Conservation (phyloP, 495 filamentous ascomycete genomes). For the Clavariopsis aquatica region DNA sequence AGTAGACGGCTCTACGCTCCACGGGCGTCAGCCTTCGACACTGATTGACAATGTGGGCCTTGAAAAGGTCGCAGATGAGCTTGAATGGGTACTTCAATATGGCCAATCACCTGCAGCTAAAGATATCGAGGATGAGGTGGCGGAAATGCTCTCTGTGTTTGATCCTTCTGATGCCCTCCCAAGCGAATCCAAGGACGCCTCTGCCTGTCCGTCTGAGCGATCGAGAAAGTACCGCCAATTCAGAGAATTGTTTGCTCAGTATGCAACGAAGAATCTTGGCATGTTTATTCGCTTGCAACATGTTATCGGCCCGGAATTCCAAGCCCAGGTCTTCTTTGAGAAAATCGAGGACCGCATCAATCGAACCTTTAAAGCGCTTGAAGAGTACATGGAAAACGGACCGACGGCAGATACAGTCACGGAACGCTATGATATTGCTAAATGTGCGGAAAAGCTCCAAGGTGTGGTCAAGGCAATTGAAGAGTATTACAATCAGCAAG, state of each 20-base stretch:
- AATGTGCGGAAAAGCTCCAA: constrained; percentile 27
- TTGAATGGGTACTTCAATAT: constrained; percentile 27
- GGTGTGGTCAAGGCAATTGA: constrained; percentile 17
- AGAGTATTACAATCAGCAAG: constrained; percentile 20
- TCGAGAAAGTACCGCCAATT: constrained; percentile 32
- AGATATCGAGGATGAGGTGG: constrained; percentile 29
- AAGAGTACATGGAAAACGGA: constrained; percentile 29
- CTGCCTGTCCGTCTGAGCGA: neutral
- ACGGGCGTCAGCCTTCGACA: constrained; percentile 17
- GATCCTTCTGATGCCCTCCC: constrained; percentile 30
- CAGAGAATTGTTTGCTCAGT: constrained; percentile 24
- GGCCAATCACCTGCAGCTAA: constrained; percentile 5
- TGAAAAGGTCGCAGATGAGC: constrained; percentile 19
- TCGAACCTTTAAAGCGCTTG: constrained; percentile 30
- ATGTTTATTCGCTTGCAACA: constrained; percentile 22
- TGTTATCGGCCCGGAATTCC: constrained; percentile 30
- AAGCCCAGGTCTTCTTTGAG: constrained; percentile 34
- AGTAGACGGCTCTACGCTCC: constrained; percentile 29
- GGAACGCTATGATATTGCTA: constrained; percentile 23
- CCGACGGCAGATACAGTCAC: constrained; percentile 6
- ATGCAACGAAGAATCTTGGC: constrained; percentile 23
- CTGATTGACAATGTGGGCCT: constrained; percentile 22
- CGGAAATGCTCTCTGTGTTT: constrained; percentile 41
- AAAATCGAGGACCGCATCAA: constrained; percentile 31
- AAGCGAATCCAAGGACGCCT: constrained; percentile 24